A percentile compares a stretch with the other conserved stretches of the same genome.
phyloP scores from a whole-genome alignment of 2,329 filamentous ascomycete genomes.

The Pestalotiopsis sp. region DNA sequence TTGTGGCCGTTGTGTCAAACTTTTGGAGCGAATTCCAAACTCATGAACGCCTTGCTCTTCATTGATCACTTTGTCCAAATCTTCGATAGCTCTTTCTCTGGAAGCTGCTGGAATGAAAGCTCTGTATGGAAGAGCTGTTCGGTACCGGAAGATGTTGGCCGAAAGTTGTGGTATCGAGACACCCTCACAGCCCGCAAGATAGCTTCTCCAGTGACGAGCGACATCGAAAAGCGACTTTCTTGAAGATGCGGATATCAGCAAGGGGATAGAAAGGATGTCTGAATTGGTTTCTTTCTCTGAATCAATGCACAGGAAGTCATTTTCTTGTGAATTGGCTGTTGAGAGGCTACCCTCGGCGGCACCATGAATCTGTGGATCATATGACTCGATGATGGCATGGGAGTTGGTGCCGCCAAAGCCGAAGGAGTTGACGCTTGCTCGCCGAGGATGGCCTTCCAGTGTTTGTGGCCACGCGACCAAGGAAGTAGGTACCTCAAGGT shows the following conservation, averaged over 20 bases:
- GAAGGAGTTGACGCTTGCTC: slow-evolving; percentile 49
- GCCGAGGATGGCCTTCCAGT: slow-evolving; percentile 37
- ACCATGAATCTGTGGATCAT: slow-evolving; percentile 35
- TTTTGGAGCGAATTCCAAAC: slow-evolving; percentile 26
- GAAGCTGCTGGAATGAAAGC: slow-evolving; percentile 30
- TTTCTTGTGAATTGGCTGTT: not conserved
- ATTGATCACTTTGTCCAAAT: slow-evolving; percentile 28
- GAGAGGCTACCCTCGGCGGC: not conserved
- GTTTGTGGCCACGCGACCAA: slow-evolving; percentile 37
- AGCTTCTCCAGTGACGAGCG: slow-evolving; percentile 28
- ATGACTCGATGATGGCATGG: slow-evolving; percentile 46
- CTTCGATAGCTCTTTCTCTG: slow-evolving; percentile 21
- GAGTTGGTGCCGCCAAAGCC: slow-evolving; percentile 49
- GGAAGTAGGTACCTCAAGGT: slow-evolving; percentile 37
- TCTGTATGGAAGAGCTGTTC: slow-evolving; percentile 35
- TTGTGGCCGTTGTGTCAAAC: slow-evolving; percentile 20
- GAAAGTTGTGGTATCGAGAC: slow-evolving; percentile 27
- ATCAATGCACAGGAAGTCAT: not conserved
- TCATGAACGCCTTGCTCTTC: slow-evolving; percentile 13
- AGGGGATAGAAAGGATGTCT: slow-evolving; percentile 27
- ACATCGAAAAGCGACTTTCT: slow-evolving; percentile 35
- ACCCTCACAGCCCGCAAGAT: slow-evolving; percentile 24
- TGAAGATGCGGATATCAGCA: slow-evolving; percentile 42
- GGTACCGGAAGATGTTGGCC: slow-evolving; percentile 34
- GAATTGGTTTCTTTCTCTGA: not conserved